These are phyloP conservation scores for Ambrosia hybrid DNA, from an alignment of 140 eudicot genomes.

Conservation along the genomic window DNA sequence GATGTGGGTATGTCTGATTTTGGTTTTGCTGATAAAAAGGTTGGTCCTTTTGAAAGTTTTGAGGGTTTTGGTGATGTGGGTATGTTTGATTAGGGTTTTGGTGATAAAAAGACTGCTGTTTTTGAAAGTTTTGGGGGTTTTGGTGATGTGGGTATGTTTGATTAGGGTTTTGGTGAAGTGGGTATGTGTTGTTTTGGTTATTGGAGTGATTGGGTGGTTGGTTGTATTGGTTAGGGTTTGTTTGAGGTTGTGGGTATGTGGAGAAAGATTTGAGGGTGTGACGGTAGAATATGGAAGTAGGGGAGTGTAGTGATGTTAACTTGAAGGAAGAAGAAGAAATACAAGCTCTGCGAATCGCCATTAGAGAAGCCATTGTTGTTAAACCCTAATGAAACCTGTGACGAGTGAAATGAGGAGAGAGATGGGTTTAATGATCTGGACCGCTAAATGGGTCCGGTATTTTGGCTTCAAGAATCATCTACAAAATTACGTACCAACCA, in stretches of 20 bases:
- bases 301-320: slow-evolving; percentile 35
- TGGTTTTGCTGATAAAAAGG: too few species aligned
- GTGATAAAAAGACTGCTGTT: background rate
- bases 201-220: slow-evolving; percentile 31
- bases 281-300: slow-evolving; percentile 25
- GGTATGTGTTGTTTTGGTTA: too few species aligned
- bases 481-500: too few species aligned
- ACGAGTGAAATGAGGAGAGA: too few species aligned
- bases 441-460: slow-evolving; percentile 20
- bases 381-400: slow-evolving; percentile 34
- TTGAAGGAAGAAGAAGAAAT: slow-evolving; percentile 28
- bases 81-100: too few species aligned
- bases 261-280: slow-evolving; percentile 30
- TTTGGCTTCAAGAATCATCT: background rate
- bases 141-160: slow-evolving; percentile 22
- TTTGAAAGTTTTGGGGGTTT: slow-evolving; percentile 27
- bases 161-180: too few species aligned
- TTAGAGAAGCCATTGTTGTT: slow-evolving; percentile 51
- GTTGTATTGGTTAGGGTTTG: slow-evolving; percentile 37
- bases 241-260: slow-evolving; percentile 30
- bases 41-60: too few species aligned
- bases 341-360: slow-evolving; percentile 45
- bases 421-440: background rate
- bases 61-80: slow-evolving; percentile 2
- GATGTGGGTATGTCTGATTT: too few species aligned